Evolutionary conservation across 768 basidiomycete species (phyloP), one percentile per base, ranked within the genome.

Genomic region (Rhizopogon salebrosus): DNA sequence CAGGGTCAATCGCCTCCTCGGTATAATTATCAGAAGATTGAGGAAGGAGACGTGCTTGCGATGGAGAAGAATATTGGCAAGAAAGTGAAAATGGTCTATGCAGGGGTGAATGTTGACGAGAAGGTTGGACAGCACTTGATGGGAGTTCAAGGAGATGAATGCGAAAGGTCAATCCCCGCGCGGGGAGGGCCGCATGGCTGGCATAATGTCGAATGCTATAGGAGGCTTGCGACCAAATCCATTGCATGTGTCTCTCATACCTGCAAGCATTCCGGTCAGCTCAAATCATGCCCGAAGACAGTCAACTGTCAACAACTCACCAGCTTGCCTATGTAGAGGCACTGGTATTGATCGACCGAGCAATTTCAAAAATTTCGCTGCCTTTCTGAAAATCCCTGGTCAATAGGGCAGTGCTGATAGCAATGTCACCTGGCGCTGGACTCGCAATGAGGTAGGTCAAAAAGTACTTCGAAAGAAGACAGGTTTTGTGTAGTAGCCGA

Each of bases 181-280:
- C 9, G n/a, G 45, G 35, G 14, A 35, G 18, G 10, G 41, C 13
- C 50, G 52, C 27, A 38, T 22, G 24, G 9, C 46, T 48, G 36
- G 64, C 48, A 39, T 52, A 57, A 34, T 60, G 62, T 46, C 70
- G 49, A 41, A 72, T 57, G 65, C 71, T 68, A 65, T 72, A 80
- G 75, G 80, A 75, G 64, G 75, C 67, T 61, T 69, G 73, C 57
- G 73, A 75, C 78, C 75, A 79, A 69, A 71, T 78, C 77, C 84
- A 85, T 86, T 74, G 83, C 86, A 88, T 87, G 80, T 74, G 79
- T 68, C 64, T 78, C 64, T 79, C 83, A 85, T 85, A 62, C 75
- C 83, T 79, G 54, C 18, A 16, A 36, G 40, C 14, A 18, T 29
- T 31, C 39, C 49, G 41, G 48, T 41, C 35, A 58, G n/a, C 27